phyloP scores from a whole-genome alignment of 1,284 basidiomycete genomes.

The Volvariella volvacea region DNA sequence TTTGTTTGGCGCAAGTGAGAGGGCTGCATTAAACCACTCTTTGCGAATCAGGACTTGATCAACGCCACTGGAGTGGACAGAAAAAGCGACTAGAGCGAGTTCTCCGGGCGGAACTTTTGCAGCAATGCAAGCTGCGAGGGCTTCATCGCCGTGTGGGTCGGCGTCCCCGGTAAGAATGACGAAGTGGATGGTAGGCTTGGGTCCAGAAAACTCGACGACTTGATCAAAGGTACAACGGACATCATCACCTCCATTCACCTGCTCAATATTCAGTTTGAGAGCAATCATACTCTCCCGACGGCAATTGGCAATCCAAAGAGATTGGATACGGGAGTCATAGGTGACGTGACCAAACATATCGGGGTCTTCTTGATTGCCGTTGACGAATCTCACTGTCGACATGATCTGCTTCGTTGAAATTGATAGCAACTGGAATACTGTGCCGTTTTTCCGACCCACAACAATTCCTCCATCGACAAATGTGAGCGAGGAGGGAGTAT shows the following conservation, averaged over 20 bases:
- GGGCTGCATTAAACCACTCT: constrained; percentile 71
- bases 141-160: constrained; percentile 72
- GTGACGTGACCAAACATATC: constrained; percentile 82
- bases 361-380: constrained; percentile 55
- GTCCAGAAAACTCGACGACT: constrained; percentile 71
- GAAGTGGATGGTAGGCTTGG: constrained; percentile 81
- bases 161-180: constrained; percentile 76
- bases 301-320: constrained; percentile 78
- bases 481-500: constrained; percentile 69
- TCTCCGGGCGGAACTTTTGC: constrained; percentile 71
- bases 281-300: constrained; percentile 77
- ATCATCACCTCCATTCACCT: constrained; percentile 51
- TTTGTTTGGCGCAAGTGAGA: constrained; percentile 48
- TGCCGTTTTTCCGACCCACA: constrained; percentile 74
- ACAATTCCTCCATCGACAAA: constrained; percentile 77
- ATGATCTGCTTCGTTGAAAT: constrained; percentile 62
- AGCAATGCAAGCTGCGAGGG: constrained; percentile 71
- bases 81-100: constrained; percentile 74
- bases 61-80: constrained; percentile 74
- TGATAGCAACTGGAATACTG: constrained; percentile 70
- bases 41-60: constrained; percentile 78
- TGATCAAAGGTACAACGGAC: constrained; percentile 66
- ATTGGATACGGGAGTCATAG: constrained; percentile 76
- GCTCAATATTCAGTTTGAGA: constrained; percentile 65
- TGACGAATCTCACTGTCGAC: constrained; percentile 74